Evolutionary conservation across 805 yeast species (phyloP).

Genomic region (Candida parachauliodes): DNA sequence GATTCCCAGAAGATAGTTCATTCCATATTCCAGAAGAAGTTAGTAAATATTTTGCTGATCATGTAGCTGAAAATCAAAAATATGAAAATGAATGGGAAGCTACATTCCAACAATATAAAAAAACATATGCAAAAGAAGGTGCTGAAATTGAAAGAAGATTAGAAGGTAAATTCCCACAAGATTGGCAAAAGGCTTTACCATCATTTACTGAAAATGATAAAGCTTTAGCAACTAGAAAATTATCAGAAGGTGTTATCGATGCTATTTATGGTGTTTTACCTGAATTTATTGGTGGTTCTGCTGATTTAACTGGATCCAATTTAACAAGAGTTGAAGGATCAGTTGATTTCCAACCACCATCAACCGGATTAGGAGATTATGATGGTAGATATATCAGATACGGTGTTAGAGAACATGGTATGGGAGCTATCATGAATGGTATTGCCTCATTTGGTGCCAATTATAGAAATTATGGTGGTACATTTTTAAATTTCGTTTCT

Average conservation of each 20-base stretch:
- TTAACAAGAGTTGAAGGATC: constrained; percentile 83
- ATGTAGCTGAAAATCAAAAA: constrained; percentile 59
- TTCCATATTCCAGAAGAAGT: constrained; percentile 85
- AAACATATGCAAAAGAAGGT: constrained; percentile 73
- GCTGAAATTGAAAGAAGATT: constrained; percentile 79
- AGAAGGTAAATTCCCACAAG: constrained; percentile 70
- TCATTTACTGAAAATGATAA: constrained; percentile 70
- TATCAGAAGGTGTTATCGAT: constrained; percentile 76
- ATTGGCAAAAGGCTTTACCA: constrained; percentile 80
- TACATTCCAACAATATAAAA: constrained; percentile 55
- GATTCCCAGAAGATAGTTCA: constrained; percentile 81
- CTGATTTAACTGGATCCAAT: constrained; percentile 96
- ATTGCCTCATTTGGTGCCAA: constrained; percentile 86
- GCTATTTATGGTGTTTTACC: constrained; percentile 65
- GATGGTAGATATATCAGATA: constrained; percentile 92
- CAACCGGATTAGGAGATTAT: constrained; percentile 77
- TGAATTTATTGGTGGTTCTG: constrained; percentile 95
- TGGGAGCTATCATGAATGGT: constrained; percentile 99
- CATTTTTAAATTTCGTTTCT: constrained; percentile 89
- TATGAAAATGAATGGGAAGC: constrained; percentile 75
- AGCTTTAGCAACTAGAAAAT: constrained; percentile 91
- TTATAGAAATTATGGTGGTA: constrained; percentile 91
- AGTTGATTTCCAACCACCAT: constrained; percentile 88
- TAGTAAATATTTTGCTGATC: constrained; percentile 59
- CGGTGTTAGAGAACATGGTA: constrained; percentile 99